A percentile compares a stretch with the other conserved stretches of the same genome.
Evolutionary conservation across 2,329 filamentous ascomycete species (phyloP).

Genomic region (Ophiocordyceps australis): DNA sequence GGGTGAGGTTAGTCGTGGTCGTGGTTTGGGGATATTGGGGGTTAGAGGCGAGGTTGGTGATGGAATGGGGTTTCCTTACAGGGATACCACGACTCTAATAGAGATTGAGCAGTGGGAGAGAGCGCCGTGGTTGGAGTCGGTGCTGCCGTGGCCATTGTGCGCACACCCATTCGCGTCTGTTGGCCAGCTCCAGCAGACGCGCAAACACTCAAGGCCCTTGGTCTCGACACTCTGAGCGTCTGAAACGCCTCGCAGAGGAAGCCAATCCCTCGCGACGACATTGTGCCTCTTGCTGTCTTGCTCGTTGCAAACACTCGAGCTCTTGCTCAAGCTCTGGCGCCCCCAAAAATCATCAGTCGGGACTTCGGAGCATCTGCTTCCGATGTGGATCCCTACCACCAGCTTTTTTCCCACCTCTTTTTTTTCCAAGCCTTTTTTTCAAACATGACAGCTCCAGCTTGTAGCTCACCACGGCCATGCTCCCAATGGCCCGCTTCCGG

Average conservation of each 20-base stretch:
- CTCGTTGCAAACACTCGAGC: slow-evolving; percentile 1
- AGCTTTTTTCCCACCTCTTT: not conserved
- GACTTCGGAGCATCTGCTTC: not conserved
- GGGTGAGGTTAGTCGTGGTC: slow-evolving; percentile 1
- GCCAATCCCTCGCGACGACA: slow-evolving; percentile 17
- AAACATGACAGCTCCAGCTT: not conserved
- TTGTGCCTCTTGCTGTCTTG: slow-evolving; percentile 1
- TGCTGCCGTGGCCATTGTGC: slow-evolving; percentile 40
- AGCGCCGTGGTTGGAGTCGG: too few species aligned
- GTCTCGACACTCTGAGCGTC: slow-evolving; percentile 25
- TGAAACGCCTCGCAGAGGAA: slow-evolving; percentile 34
- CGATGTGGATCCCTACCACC: not conserved
- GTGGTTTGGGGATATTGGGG: not conserved
- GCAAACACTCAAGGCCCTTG: too few species aligned
- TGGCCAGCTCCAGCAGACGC: too few species aligned
- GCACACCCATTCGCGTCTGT: too few species aligned
- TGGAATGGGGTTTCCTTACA: slow-evolving; percentile 15
- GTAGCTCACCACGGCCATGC: too few species aligned
- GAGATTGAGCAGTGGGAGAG: slow-evolving; percentile 10
- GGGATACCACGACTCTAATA: slow-evolving; percentile 24
- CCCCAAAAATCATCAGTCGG: too few species aligned
- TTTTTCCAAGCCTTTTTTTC: not conserved
- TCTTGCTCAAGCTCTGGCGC: too few species aligned
- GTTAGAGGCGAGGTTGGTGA: not conserved
- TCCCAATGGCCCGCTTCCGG: too few species aligned